A percentile compares a stretch with the other conserved stretches of the same genome.
These are phyloP conservation scores for Penicillium sp. DNA, from an alignment of 2,329 filamentous ascomycete genomes.

Conservation along the genomic window DNA sequence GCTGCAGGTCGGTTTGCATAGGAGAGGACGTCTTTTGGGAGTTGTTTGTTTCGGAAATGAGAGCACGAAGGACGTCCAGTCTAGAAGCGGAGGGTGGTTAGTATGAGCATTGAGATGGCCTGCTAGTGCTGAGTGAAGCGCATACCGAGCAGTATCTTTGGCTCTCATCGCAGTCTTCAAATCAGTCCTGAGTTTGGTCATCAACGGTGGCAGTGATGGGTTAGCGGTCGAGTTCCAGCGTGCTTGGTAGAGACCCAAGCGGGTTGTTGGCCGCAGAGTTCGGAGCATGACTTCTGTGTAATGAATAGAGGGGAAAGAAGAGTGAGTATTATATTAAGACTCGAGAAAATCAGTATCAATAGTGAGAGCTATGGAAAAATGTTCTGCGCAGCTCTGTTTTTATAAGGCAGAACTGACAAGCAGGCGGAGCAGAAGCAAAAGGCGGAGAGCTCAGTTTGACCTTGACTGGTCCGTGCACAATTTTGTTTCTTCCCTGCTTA, in stretches of 20 bases:
- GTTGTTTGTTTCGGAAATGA: slow-evolving; percentile 57
- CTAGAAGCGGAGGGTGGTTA: slow-evolving; percentile 29
- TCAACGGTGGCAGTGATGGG: slow-evolving; percentile 46
- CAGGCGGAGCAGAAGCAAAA: slow-evolving; percentile 27
- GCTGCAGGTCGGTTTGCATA: slow-evolving; percentile 52
- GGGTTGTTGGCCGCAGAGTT: slow-evolving; percentile 34
- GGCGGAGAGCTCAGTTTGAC: slow-evolving; percentile 19
- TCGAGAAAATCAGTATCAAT: slow-evolving; percentile 5
- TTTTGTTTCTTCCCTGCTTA: slow-evolving; percentile 37
- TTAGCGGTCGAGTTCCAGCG: slow-evolving; percentile 48
- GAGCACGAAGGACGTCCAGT: slow-evolving; percentile 53
- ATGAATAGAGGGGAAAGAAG: not conserved
- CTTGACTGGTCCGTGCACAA: slow-evolving; percentile 42
- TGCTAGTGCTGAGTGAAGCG: no score
- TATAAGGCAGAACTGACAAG: slow-evolving; percentile 11
- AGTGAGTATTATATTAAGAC: not conserved
- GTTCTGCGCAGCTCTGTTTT: not conserved
- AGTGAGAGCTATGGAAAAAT: not conserved
- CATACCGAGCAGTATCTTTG: slow-evolving; percentile 52
- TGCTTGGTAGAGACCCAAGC: slow-evolving; percentile 33
- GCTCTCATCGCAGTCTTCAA: slow-evolving; percentile 56
- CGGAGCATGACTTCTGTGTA: slow-evolving; percentile 36
- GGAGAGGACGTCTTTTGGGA: slow-evolving; percentile 52
- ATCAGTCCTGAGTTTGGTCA: slow-evolving; percentile 51
- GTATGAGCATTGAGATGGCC: not conserved